Base-by-base conservation (phyloP, 1,139 yeast genomes). In the Magnusiomyces tetraspermus region DNA sequence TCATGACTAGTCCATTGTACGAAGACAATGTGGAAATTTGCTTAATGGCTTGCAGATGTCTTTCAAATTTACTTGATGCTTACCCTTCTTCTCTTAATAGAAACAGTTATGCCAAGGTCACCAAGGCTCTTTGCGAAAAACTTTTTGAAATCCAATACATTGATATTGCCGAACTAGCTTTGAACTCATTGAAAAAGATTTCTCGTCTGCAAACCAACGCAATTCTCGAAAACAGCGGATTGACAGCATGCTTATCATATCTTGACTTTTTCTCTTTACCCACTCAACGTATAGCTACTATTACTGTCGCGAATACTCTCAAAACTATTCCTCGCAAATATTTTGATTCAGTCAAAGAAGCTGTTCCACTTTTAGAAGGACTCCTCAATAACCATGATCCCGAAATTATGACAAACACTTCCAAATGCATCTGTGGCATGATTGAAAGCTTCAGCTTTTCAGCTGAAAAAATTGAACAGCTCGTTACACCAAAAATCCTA, bases 121-220 rank as follows among this genome's bases (percentile, higher is more conserved):
- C 89, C 13, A 82, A 80, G 43, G 80, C 79, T 0, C 71, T 92
- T 44, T 80, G 86, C 59, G 72, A 75, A 11, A 85, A 85, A 60
- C 69, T 92, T 46, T 66, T 79, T 58, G 95, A 88, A 59, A 83
- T 90, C 21, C 80, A 82, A 54, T 89, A 80, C 65, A 90, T 92
- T 53, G 98, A 92, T 66, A 73, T 92, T 55, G 95, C 97, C 0
- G 98, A 92, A 65, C 97, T 90, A 67, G 90, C 92, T 0, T 70
- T 92, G 46, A 90, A 84, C 60, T 67, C 71, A 0, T 62, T 72
- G 38, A 69, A 69, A 53, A 65, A 67, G 36, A 63, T 72, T 3
- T 70, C 75, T 0, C 59, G 53, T 6, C 69, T 68, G 36, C 68
- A 61, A 56, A 72, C 75, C 1, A 54, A 58, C 17, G 59, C 64